Evolutionary conservation across 768 basidiomycete species (phyloP), one percentile per base, ranked within the genome.

Genomic region (Phlegmacium glaucopus): DNA sequence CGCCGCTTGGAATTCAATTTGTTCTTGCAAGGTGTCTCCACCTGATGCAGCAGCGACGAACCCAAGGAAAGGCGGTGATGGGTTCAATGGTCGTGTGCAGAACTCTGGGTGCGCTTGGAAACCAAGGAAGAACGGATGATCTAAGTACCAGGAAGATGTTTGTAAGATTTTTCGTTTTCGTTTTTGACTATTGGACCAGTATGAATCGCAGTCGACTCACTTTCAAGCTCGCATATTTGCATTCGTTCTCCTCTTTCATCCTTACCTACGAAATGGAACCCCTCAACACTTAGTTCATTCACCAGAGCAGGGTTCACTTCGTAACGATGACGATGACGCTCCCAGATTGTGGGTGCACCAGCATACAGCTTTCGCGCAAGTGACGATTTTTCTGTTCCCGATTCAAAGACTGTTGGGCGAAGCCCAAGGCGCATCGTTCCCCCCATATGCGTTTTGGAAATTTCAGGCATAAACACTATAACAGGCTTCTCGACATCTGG

Each of bases 351-450:
- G 17, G 74, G 77, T 2, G 75, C 77, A 12, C 86, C 86, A 11
- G 86, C 96, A 61, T 98, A 99, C 60, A 99, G 70, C 62, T 79
- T 79, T 27, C 93, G 77, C 17, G 78, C 70, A 51, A 80, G 81
- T 39, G 84, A 86, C 85, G n/a, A n/a, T n/a, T 64, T 59, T 59
- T 86, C 85, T 1, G 82, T 84, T 10, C 71, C 76, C 8, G 74
- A 64, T 47, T 86, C 80, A 64, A 98, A 97, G 39, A 97, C 79
- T 2, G 95, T 99, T 3, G 95, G 93, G n/a, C 95, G 83, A 35
- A 98, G 76, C 17, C 96, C 96, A n/a, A 97, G 80, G 9, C 96
- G 86, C 96, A 99, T 99, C n/a, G 95, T 99, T 16, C 96, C 96
- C 43, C 96, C 96, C 82, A 98, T 92, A 54, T 98, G 94, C 11